Conservation (phyloP, 2,329 filamentous ascomycete species). For the Colletotrichum sp. region DNA sequence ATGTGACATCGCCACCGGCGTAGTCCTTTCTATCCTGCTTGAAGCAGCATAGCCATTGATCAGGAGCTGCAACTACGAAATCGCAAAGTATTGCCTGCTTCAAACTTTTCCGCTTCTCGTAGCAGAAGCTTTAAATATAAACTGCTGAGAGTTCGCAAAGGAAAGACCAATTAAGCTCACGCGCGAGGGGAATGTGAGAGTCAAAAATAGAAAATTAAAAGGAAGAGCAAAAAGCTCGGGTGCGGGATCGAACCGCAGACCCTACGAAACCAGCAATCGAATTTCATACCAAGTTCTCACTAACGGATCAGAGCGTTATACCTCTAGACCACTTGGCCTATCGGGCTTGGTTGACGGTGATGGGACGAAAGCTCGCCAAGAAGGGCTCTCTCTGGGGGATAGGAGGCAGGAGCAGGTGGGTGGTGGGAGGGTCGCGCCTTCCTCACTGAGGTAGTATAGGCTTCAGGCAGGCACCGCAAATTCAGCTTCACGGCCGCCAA, state of each 20-base stretch:
- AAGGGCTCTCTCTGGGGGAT: rapidly evolving
- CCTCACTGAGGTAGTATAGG: neutral
- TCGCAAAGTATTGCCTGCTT: no score
- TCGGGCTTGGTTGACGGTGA: neutral
- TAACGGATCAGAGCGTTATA: neutral
- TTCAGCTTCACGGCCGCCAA: neutral
- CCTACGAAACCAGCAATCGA: neutral
- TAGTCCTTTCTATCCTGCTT: no score
- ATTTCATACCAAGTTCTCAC: neutral
- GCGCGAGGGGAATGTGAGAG: neutral
- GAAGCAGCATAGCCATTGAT: rapidly evolving
- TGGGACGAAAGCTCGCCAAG: neutral
- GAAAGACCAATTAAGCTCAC: no score
- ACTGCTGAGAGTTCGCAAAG: no score
- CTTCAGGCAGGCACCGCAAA: neutral
- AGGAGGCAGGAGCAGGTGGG: neutral
- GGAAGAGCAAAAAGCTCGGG: neutral
- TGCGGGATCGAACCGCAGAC: neutral
- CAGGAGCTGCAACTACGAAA: neutral
- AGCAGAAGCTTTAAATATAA: neutral
- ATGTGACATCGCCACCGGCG: rapidly evolving
- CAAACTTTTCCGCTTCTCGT: rapidly evolving
- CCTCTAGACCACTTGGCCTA: neutral
- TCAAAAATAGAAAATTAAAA: neutral
- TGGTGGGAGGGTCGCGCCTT: neutral